Conservation (phyloP, 306 rosid genomes). For the Hippophae gyantsensis region DNA sequence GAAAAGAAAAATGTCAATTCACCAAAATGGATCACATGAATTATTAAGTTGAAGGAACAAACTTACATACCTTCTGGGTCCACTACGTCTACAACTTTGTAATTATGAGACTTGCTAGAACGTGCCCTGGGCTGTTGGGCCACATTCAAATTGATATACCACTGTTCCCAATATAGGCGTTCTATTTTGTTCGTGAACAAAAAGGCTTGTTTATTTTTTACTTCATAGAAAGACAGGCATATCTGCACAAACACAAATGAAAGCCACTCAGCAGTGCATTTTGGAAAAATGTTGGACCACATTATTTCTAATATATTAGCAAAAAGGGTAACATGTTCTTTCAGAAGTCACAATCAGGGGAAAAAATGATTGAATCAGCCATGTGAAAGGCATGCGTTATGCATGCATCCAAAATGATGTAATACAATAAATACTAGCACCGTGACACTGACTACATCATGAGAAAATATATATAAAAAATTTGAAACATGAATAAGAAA, state of each 20-base stretch:
- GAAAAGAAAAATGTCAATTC: conserved; percentile 4
- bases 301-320: too few relatives aligned
- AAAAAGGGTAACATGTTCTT: too few relatives aligned
- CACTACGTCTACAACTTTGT: conserved; percentile 40
- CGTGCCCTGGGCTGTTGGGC: conserved; percentile 50
- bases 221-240: conserved; percentile 86
- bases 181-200: conserved; percentile 84
- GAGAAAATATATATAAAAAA: not conserved
- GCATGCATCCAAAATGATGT: too few relatives aligned
- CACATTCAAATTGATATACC: conserved; percentile 88
- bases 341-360: too few relatives aligned
- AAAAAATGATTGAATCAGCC: too few relatives aligned
- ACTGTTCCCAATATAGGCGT: conserved; percentile 89
- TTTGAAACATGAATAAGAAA: not conserved
- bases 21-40: conserved; percentile 10
- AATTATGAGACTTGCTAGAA: conserved; percentile 61
- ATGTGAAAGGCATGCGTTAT: too few relatives aligned
- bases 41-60: conserved; percentile 12
- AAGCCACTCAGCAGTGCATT: not conserved
- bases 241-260: conserved; percentile 41
- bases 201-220: conserved; percentile 64
- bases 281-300: not conserved
- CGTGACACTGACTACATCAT: too few relatives aligned
- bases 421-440: too few relatives aligned
- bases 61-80: conserved; percentile 63